A percentile compares a stretch with the other conserved stretches of the same genome.
phyloP scores from a whole-genome alignment of 768 basidiomycete genomes.

The Boletus subcaerulescens region DNA sequence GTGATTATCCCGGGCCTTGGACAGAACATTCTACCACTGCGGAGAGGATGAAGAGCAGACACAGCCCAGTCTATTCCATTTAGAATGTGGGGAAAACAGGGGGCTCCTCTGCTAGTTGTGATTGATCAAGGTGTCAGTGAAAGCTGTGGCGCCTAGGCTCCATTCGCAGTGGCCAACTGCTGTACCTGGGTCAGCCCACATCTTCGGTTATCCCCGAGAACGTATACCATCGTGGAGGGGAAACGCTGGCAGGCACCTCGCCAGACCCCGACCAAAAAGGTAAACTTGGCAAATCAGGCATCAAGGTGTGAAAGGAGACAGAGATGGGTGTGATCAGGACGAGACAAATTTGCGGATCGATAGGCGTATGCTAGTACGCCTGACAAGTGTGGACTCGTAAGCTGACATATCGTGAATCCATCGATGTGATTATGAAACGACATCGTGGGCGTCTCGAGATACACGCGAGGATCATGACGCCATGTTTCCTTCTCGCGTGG shows the following conservation, averaged over 20 bases:
- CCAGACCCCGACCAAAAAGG: slow-evolving; percentile 3
- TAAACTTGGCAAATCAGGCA: slow-evolving; percentile 3
- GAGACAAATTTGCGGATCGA: slow-evolving; percentile 14
- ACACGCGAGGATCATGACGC: slow-evolving; percentile 12
- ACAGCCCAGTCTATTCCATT: neutral
- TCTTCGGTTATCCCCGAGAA: neutral
- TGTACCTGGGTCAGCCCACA: slow-evolving; percentile 7
- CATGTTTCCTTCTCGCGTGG: slow-evolving; percentile 6
- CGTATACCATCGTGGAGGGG: neutral
- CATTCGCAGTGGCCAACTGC: neutral
- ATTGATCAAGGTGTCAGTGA: too few species aligned
- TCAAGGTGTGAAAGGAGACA: slow-evolving; percentile 5
- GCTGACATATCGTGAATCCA: slow-evolving; percentile 10
- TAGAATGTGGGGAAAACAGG: slow-evolving; percentile 1
- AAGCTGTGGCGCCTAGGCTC: neutral
- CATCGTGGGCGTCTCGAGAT: neutral
- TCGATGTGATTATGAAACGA: slow-evolving; percentile 21
- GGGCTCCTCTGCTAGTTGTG: too few species aligned
- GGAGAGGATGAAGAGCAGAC: neutral
- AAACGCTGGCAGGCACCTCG: neutral
- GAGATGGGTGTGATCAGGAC: slow-evolving; percentile 10
- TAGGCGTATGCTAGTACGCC: slow-evolving; percentile 6
- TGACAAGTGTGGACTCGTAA: neutral
- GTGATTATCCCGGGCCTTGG: neutral
- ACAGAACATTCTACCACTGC: too few species aligned